Evolutionary conservation across 1,284 basidiomycete genomes (phyloP), one percentile per base, ranked within the genome.

Genomic region (Erythrobasidium hasegawianum): DNA sequence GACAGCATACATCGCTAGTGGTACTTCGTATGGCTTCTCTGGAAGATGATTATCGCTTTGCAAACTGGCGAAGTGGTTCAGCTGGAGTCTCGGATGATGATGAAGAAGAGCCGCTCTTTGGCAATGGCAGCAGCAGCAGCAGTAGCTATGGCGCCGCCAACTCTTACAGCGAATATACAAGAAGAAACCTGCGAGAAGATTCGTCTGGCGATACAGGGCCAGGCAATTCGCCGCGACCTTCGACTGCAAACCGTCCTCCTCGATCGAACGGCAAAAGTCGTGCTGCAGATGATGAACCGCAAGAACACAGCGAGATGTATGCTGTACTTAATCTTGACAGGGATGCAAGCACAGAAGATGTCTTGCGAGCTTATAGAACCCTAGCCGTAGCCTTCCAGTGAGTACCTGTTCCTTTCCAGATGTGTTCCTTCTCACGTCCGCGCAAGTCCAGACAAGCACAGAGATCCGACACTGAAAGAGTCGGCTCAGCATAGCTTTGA

Each of bases 391-490:
- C 47, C 54, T 62, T 64, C 24, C 61, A 64, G 61, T 64, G 40
- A 56, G 61, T 54, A 39, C 59, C n/a, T n/a, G n/a, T n/a, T n/a
- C n/a, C n/a, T 7, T n/a, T 14, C n/a, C n/a, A 22, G 1, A 10
- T n/a, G n/a, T n/a, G n/a, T n/a, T n/a, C n/a, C n/a, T n/a, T n/a
- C n/a, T n/a, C n/a, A n/a, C n/a, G n/a, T n/a, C n/a, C n/a, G n/a
- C n/a, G 49, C 89, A 66, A 89, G 91, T 72, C 89, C 89, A 2
- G 89, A 92, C 81, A 90, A 87, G 74, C 88, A 90, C 69, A 81
- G 79, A n/a, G 83, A 84, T 71, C 81, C 83, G 58, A 74, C 77
- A 3, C 78, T 81, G 66, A 86, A 84, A 75, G 80, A 78, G 41
- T 81, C 83, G 0, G 87, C 89, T 1, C 82, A 84, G 26, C 80